These are phyloP conservation scores for Pythium guiyangense DNA, from an alignment of 352 stramenopile genomes.

Conservation along the genomic window DNA sequence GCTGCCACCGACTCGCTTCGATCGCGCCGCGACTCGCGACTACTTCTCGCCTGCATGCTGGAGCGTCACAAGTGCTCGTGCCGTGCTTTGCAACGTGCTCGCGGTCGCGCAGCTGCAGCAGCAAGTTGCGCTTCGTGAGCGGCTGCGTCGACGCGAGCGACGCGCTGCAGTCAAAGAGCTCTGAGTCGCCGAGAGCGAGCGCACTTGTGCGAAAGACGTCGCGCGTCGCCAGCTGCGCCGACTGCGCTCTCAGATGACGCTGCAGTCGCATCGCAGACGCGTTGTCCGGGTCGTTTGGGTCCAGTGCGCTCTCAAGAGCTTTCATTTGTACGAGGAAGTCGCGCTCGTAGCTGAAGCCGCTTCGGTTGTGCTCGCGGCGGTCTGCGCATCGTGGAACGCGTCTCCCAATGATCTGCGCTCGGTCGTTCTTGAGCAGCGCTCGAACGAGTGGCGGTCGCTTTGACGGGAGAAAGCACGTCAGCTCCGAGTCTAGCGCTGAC, in stretches of 20 bases:
- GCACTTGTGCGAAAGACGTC: conserved; percentile 42
- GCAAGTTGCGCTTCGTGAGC: conserved; percentile 63
- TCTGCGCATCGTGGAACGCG: not conserved
- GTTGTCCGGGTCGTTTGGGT: conserved; percentile 79
- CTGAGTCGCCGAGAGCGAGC: conserved; percentile 10
- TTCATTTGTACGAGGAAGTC: conserved; percentile 58
- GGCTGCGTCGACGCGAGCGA: not conserved
- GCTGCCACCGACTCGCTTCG: conserved; percentile 9
- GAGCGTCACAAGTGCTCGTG: conserved; percentile 33
- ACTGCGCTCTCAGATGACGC: conserved; percentile 32
- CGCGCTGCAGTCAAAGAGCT: not conserved
- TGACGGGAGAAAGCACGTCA: conserved; percentile 5
- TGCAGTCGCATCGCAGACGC: conserved; percentile 39
- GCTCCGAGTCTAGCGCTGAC: not conserved
- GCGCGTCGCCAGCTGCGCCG: conserved; percentile 22
- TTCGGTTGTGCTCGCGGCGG: conserved; percentile 12
- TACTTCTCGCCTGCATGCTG: conserved; percentile 12
- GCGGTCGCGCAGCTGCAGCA: conserved; percentile 52
- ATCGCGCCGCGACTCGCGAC: not conserved
- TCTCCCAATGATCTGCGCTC: conserved; percentile 4
- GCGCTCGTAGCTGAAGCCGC: conserved; percentile 46
- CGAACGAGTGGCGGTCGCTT: conserved; percentile 11
- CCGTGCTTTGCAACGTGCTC: conserved; percentile 39
- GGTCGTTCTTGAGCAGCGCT: conserved; percentile 3
- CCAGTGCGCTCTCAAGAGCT: conserved; percentile 27